phyloP scores from a whole-genome alignment of 441 rosid genomes.

The Arabidopsis lyrata region DNA sequence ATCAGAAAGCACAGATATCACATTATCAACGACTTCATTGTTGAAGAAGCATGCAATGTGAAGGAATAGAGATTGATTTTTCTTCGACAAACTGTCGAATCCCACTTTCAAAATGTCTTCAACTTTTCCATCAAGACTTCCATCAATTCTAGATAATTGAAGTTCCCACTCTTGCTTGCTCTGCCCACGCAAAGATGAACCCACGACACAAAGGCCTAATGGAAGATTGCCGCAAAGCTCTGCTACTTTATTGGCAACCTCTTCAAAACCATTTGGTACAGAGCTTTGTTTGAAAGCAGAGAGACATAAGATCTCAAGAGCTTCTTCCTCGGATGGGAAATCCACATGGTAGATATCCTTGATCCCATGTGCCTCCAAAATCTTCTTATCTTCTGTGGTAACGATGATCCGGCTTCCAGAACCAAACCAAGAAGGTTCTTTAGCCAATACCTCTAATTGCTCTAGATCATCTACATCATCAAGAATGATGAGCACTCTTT shows the following conservation, averaged over 20 bases:
- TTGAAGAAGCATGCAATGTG: conserved; percentile 16
- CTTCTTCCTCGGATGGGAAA: background rate
- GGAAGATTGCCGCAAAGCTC: conserved; percentile 22
- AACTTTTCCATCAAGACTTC: background rate
- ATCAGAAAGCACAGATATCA: background rate
- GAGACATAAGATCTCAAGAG: conserved; percentile 30
- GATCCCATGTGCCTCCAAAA: background rate
- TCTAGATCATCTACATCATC: background rate
- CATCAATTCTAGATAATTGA: background rate
- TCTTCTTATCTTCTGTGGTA: conserved; percentile 30
- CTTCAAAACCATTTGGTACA: background rate
- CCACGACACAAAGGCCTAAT: conserved; percentile 30
- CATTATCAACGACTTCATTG: background rate
- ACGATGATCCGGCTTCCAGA: conserved; percentile 39
- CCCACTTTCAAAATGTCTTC: background rate
- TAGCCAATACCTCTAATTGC: background rate
- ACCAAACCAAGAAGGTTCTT: conserved; percentile 5
- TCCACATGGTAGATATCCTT: background rate
- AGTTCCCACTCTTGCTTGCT: conserved; percentile 2
- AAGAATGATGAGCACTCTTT: background rate
- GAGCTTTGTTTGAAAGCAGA: conserved; percentile 13
- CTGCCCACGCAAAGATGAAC: conserved; percentile 12
- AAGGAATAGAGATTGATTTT: conserved; percentile 7
- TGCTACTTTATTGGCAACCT: background rate
- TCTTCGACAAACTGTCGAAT: background rate